Conservation (phyloP, 164 flowering plant species). For the Echeveria elegans region DNA sequence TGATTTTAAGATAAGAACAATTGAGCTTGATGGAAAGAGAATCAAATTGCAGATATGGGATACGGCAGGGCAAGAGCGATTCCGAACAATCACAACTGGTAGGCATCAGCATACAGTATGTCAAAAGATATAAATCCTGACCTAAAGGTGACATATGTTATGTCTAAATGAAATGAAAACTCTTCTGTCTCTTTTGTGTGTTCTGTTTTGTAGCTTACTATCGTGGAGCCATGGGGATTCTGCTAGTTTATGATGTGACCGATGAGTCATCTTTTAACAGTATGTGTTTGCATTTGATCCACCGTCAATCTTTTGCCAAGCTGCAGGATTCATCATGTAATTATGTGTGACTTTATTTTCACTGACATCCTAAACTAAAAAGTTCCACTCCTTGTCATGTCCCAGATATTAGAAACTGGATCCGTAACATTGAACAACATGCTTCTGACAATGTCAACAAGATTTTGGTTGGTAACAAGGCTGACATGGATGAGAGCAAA, state of each 20-base stretch:
- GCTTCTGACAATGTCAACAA: constrained; percentile 33
- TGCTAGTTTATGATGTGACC: constrained; percentile 41
- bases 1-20: constrained; percentile 29
- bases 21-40: constrained; percentile 28
- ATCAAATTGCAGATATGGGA: constrained; percentile 30
- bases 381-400: background rate
- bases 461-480: constrained; percentile 35
- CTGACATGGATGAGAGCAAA: constrained; percentile 38
- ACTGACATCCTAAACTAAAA: background rate
- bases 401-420: constrained; percentile 28
- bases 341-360: background rate
- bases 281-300: constrained; percentile 12
- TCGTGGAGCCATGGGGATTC: constrained; percentile 41
- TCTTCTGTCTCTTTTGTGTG: background rate
- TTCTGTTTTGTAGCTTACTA: constrained; percentile 28
- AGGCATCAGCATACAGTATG: background rate
- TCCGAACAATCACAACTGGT: constrained; percentile 27
- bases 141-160: background rate
- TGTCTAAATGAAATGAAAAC: background rate
- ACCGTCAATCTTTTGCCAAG: background rate
- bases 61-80: constrained; percentile 31
- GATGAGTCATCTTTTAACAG: constrained; percentile 42
- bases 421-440: constrained; percentile 31
- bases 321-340: background rate
- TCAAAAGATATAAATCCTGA: background rate